These are phyloP conservation scores for Aspergillus phoenicis DNA, from an alignment of 2,329 filamentous ascomycete species.

Conservation along the genomic window DNA sequence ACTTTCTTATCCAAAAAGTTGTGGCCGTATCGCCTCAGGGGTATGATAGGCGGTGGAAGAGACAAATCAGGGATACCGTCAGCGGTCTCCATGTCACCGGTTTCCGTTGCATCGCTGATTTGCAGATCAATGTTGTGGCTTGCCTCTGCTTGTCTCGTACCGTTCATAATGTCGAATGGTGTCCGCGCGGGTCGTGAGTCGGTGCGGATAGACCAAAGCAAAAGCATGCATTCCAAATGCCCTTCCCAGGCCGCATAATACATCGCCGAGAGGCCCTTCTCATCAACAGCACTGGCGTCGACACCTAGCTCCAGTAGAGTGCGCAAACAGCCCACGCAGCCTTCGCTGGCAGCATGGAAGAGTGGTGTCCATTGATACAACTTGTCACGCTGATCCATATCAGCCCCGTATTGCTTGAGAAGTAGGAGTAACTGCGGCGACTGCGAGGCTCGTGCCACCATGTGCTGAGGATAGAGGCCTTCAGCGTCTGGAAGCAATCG, in stretches of 20 bases:
- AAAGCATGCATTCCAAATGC: slow-evolving; percentile 88
- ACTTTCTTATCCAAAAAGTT: slow-evolving; percentile 99
- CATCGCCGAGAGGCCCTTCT: slow-evolving; percentile 91
- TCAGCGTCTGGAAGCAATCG: slow-evolving; percentile 91
- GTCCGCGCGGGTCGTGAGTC: slow-evolving; percentile 28
- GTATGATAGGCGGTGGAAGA: slow-evolving; percentile 93
- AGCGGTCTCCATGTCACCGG: slow-evolving; percentile 68
- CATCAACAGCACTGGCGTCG: slow-evolving; percentile 78
- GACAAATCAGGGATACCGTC: slow-evolving; percentile 92
- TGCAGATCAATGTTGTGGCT: slow-evolving; percentile 29
- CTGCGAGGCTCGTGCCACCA: slow-evolving; percentile 86
- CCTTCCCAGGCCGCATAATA: slow-evolving; percentile 99
- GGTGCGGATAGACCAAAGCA: slow-evolving; percentile 59
- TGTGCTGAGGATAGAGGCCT: slow-evolving; percentile 93
- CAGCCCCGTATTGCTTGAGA: slow-evolving; percentile 80
- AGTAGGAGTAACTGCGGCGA: slow-evolving; percentile 77
- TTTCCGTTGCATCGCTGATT: slow-evolving; percentile 40
- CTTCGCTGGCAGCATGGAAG: slow-evolving; percentile 94
- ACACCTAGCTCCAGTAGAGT: slow-evolving; percentile 78
- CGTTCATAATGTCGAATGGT: slow-evolving; percentile 40
- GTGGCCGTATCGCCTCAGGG: slow-evolving; percentile 89
- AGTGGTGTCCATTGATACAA: slow-evolving; percentile 96
- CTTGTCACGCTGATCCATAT: slow-evolving; percentile 91
- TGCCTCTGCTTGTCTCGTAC: slow-evolving; percentile 33
- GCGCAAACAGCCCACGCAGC: slow-evolving; percentile 84